Evolutionary conservation across 345 rosid species (phyloP).

Genomic region (Populus deltoides): DNA sequence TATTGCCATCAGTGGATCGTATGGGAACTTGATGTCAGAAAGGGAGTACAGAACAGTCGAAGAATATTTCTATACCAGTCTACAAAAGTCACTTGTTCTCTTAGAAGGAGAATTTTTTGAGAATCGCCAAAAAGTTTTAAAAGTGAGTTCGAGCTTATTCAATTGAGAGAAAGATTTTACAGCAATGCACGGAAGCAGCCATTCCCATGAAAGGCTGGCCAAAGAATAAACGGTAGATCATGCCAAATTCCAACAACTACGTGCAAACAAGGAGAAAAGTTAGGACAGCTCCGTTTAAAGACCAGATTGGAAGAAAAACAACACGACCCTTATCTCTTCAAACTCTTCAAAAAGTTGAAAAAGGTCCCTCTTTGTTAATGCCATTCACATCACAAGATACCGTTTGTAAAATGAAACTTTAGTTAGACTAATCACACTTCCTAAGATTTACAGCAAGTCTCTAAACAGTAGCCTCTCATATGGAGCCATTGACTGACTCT

Average conservation of each 20-base stretch:
- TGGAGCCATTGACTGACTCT: constrained; percentile 18
- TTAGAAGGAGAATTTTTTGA: not conserved
- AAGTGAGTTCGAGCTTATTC: not conserved
- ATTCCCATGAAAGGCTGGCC: not conserved
- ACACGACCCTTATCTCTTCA: constrained; percentile 10
- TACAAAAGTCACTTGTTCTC: not conserved
- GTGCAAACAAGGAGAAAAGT: not conserved
- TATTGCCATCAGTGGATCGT: not conserved
- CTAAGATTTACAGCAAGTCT: constrained; percentile 36
- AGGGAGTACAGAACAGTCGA: not conserved
- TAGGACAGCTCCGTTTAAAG: not conserved
- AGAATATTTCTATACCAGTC: not conserved
- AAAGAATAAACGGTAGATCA: not conserved
- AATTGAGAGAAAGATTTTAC: not conserved
- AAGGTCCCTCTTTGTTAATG: constrained; percentile 29
- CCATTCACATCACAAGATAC: constrained; percentile 24
- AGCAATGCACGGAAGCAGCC: not conserved
- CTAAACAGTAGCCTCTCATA: constrained; percentile 28
- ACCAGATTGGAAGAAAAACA: constrained; percentile 14
- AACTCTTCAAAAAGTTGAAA: constrained; percentile 11
- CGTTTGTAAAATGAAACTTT: not conserved
- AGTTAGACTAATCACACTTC: constrained; percentile 42
- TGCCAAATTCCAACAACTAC: not conserved
- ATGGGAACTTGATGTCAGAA: not conserved
- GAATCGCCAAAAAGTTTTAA: not conserved